Base-by-base conservation (phyloP, 352 stramenopile species). In the Blastocystis hominis region DNA sequence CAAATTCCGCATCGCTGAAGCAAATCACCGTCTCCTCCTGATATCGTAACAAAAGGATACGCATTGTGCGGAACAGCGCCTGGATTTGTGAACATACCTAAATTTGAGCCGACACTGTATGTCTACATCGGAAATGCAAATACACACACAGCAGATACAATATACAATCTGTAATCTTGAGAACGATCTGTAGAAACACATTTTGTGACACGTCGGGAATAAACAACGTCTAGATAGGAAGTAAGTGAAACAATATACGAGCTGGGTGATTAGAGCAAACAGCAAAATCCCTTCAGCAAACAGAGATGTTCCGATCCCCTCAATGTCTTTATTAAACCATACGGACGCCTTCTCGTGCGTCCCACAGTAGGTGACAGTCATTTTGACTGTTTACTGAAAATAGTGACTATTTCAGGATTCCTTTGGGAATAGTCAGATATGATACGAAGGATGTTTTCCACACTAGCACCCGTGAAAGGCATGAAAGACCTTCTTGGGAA, bases 61-160 rank as follows among this genome's bases (percentile, higher is more conserved):
- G 72, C 72, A 30, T 66, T 66, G 42, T 84, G 72, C 42, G 72
- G 72, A 64, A 84, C 47, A 10, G 72, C 72, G 2, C 72, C 72
- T n/a, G 72, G 72, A 53, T 84, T 84, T 10, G 53, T 55, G 30
- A 84, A 84, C n/a, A 66, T 17, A 46, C 47, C 72, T 84, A 80
- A 3, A 40, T 7, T 46, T 10, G 20, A 69, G n/a, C 3, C 20
- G 62, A 15, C 4, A 0, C 36, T 9, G 72, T 17, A 53, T 54
- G 15, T 30, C 20, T 66, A 84, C 72, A 84, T 24, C 72, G 44
- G 5, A 84, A 36, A 47, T 84, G 72, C 24, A 46, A 66, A 10
- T 47, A 47, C 13, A 4, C 4, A 24, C 20, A 69, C 0, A 84
- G 4, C 3, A 68, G 38, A 84, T 66, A 84, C 24, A 55, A 20